Evolutionary conservation across 2,329 filamentous ascomycete species (phyloP), one percentile per base, ranked within the genome.

Genomic region (Calonectria pseudoreteaudii): DNA sequence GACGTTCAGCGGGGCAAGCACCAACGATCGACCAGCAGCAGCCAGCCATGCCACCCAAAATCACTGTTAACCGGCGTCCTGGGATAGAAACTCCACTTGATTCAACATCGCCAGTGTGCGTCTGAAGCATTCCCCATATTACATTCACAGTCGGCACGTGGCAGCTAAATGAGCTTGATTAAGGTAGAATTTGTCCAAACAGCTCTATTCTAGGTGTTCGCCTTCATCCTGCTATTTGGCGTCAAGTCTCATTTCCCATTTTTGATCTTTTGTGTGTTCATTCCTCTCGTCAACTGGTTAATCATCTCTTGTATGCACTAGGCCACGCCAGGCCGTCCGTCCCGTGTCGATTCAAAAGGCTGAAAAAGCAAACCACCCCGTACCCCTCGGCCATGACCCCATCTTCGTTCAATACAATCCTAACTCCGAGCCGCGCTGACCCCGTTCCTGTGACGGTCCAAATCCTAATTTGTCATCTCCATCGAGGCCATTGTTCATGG

Each of bases 361-460:
- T 56, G 71, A 79, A 76, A 60, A 80, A 71, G 52, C 74, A 79
- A 73, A 74, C 71, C 73, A 23, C 67, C 73, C 73, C 69, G 71
- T 72, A 71, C 62, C 72, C 69, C 66, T 73, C 66, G 38, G 44
- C 71, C 50, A 34, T 36, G 77, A 76, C 66, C 70, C 68, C 74
- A 66, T 66, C 76, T 68, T 74, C 78, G 68, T 77, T 68, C 77
- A 78, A 80, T 78, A 76, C 73, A 77, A 79, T 74, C 79, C 79
- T 78, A 81, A 80, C 79, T 81, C 79, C 79, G 44, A 74, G 77
- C 77, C 72, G 18, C 64, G 28, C 52, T 71, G 72, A 72, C 72
- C 72, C 79, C 50, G 31, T 68, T 78, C 71, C 78, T 66, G 62
- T 66, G 64, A 68, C 71, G 68, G 65, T 72, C 68, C 74, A 77